Evolutionary conservation across 805 yeast species (phyloP), one percentile per base, ranked within the genome.

Genomic region (Wickerhamiella spandovensis): DNA sequence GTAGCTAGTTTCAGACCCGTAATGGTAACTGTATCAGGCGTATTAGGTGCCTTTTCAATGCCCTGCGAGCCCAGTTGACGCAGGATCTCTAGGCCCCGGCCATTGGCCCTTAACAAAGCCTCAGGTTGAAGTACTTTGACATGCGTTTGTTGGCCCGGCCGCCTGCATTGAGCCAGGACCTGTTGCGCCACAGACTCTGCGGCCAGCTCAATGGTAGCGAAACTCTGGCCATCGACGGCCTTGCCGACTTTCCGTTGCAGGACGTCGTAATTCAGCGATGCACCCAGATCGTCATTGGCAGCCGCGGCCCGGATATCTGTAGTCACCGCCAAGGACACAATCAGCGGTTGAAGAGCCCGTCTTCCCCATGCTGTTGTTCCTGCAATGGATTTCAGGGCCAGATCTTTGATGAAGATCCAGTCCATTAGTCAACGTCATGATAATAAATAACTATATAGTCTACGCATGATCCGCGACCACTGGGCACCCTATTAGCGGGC

Each of bases 201-300:
- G 5, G 76, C 62, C 7, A 61, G 63, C 61, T 65, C 55, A 59
- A 66, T 66, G 63, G 71, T 66, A 25, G 49, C 61, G 50, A 61
- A 69, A 22, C 66, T 67, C 53, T 72, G 64, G 5, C 62, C 48
- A 41, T 71, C 75, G 54, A 84, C 75, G 55, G 67, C 75, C 5
- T 72, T 69, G 39, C 75, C 64, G n/a, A 90, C 67, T 41, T 77
- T 76, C 47, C 86, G 71, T 3, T 90, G 78, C 4, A 90, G 74
- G 4, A 80, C 88, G 1, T 95, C 97, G 65, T 90, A 90, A 65
- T 90, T 90, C 55, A 90, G 75, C 5, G 96, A 83, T 59, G 83
- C 78, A 52, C 78, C 76, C 57, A 90, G 72, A 61, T 89, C 90
- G 66, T 90, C 97, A 0, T 81, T 77, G 12, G 67, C 66, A n/a